Evolutionary conservation across 2,329 filamentous ascomycete genomes (phyloP).

Genomic region (Aureobasidium vineae): DNA sequence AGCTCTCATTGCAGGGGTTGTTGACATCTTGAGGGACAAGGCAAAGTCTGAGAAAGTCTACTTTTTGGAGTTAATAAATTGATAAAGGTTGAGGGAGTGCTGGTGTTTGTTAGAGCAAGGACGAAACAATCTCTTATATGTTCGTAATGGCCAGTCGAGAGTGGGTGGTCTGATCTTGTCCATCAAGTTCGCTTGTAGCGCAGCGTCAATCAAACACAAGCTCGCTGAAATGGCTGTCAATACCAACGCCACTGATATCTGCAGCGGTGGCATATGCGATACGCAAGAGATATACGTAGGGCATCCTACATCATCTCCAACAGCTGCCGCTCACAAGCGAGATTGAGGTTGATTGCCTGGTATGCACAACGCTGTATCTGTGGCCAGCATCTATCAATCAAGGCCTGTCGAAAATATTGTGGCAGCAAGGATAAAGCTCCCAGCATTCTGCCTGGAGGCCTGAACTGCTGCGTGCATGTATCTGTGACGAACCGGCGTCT

Average conservation of each 20-base stretch:
- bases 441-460: too few relatives aligned
- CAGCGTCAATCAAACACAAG: not conserved
- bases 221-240: not conserved
- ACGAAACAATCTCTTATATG: not conserved
- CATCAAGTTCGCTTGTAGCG: not conserved
- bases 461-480: not conserved
- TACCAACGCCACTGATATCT: not conserved
- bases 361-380: not conserved
- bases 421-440: not conserved
- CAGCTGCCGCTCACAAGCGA: not conserved
- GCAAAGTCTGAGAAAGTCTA: not conserved
- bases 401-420: not conserved
- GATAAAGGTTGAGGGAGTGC: not conserved
- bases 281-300: not conserved
- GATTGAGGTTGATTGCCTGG: not conserved
- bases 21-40: not conserved
- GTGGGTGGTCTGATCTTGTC: not conserved
- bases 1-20: not conserved
- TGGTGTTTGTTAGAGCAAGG: not conserved
- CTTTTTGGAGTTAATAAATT: not conserved
- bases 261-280: not conserved
- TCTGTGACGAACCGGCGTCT: too few relatives aligned
- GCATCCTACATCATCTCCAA: not conserved
- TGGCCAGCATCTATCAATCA: not conserved
- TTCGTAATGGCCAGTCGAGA: not conserved